These are phyloP conservation scores for Escovopsis sp. DNA, from an alignment of 2,329 filamentous ascomycete species.

Conservation along the genomic window DNA sequence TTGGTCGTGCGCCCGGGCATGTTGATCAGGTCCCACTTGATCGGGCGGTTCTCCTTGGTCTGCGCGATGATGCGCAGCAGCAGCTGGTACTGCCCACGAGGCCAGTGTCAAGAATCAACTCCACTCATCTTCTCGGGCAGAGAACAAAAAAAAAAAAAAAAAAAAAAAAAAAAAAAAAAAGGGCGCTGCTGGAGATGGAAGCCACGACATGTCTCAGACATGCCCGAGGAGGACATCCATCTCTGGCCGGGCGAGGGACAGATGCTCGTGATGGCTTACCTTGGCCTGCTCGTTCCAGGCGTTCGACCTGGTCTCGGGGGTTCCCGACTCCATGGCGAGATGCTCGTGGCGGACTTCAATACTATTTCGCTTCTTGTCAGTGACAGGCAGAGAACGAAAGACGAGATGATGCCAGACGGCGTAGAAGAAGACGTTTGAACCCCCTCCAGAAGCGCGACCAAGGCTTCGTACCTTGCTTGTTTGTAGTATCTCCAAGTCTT, in stretches of 20 bases:
- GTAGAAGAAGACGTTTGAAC: too few species aligned
- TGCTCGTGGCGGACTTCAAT: neutral
- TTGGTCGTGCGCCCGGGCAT: slow-evolving; percentile 25
- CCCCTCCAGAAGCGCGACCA: too few species aligned
- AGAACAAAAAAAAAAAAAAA: too few species aligned
- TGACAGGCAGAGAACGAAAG: too few species aligned
- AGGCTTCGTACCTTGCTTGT: too few species aligned
- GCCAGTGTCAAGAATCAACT: neutral
- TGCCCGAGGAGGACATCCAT: too few species aligned
- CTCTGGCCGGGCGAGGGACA: too few species aligned
- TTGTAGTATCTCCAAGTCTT: too few species aligned
- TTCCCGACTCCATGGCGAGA: slow-evolving; percentile 12
- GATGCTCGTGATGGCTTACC: slow-evolving; percentile 8
- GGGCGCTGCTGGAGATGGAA: neutral
- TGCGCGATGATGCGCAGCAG: slow-evolving; percentile 22
- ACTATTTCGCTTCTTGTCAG: too few species aligned
- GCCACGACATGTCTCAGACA: neutral
- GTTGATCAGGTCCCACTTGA: slow-evolving; percentile 21
- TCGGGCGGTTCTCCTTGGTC: slow-evolving; percentile 16
- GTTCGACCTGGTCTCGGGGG: slow-evolving; percentile 10
- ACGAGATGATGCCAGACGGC: too few species aligned
- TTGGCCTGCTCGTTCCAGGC: slow-evolving; percentile 25
- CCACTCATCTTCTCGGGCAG: too few species aligned
- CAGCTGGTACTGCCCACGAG: slow-evolving; percentile 16
- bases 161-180: too few species aligned